phyloP scores from a whole-genome alignment of 371 early-diverging fungal species.

The Mortierella sp. region DNA sequence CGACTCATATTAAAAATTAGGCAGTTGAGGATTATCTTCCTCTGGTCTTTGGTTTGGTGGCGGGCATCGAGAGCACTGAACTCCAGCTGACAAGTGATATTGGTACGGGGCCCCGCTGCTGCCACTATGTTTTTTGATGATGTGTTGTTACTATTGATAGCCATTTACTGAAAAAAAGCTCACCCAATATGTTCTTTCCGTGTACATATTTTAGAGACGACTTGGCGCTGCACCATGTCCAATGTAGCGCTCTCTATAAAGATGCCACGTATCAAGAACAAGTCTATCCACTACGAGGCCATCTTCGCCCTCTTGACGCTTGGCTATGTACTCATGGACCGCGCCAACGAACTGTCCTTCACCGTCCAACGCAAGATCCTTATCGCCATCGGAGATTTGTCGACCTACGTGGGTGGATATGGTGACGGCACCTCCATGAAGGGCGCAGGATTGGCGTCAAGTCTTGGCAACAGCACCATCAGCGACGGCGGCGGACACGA shows the following conservation, averaged over 20 bases:
- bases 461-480: conserved; percentile 7
- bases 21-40: conserved; percentile 76
- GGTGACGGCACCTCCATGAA: conserved; percentile 64
- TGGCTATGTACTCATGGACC: conserved; percentile 57
- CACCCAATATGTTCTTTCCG: background rate
- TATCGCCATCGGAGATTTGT: conserved; percentile 46
- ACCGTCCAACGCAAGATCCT: conserved; percentile 29
- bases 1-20: conserved; percentile 50
- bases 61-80: conserved; percentile 66
- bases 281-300: conserved; percentile 70
- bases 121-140: background rate
- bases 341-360: conserved; percentile 45
- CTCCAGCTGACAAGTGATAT: conserved; percentile 57
- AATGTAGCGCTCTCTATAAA: conserved; percentile 68
- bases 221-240: conserved; percentile 74
- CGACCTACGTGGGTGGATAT: conserved; percentile 49
- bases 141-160: background rate
- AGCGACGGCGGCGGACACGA: background rate
- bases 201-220: conserved; percentile 61
- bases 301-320: conserved; percentile 71
- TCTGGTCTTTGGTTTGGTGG: conserved; percentile 65
- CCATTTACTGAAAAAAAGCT: background rate
- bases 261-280: conserved; percentile 68
- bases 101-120: conserved; percentile 25
- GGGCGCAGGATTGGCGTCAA: background rate